A percentile compares a stretch with the other conserved stretches of the same genome.
Evolutionary conservation across 768 basidiomycete species (phyloP).

Genomic region (Pleurotus djamor): DNA sequence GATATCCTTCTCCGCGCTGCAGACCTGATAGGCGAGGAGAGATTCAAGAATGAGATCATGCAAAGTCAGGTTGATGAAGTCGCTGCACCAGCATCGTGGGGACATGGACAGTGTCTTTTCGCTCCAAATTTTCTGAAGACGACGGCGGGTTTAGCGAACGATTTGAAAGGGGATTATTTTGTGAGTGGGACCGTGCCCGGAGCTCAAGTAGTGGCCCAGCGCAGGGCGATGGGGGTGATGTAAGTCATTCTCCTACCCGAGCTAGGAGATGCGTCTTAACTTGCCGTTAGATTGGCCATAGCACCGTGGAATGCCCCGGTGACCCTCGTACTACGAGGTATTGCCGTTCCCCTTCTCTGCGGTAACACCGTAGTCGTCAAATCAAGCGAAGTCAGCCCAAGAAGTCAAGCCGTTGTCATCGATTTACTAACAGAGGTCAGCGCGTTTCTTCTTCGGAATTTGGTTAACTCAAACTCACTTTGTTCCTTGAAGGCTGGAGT

Average conservation of each 20-base stretch:
- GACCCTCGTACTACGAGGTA: constrained; percentile 39
- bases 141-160: constrained; percentile 28
- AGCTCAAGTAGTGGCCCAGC: constrained; percentile 38
- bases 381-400: constrained; percentile 48
- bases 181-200: constrained; percentile 40
- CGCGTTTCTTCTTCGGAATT: neutral
- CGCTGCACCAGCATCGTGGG: constrained; percentile 21
- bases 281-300: constrained; percentile 39
- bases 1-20: constrained; percentile 48
- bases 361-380: constrained; percentile 58
- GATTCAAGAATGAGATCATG: constrained; percentile 32
- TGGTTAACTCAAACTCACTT: neutral
- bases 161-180: constrained; percentile 41
- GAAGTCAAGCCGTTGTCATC: constrained; percentile 40
- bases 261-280: neutral
- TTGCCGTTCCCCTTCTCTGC: constrained; percentile 45
- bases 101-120: constrained; percentile 20
- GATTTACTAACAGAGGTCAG: constrained; percentile 32
- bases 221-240: constrained; percentile 52
- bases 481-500: constrained; percentile 40
- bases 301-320: constrained; percentile 58
- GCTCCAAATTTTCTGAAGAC: constrained; percentile 23
- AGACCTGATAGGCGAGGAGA: constrained; percentile 39
- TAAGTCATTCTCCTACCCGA: constrained; percentile 21
- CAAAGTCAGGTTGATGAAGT: constrained; percentile 36